Percentiles rank a stretch among this genome's conserved stretches.
Evolutionary conservation across 305 asterid species (phyloP).

Genomic region (Rubia occidens): DNA sequence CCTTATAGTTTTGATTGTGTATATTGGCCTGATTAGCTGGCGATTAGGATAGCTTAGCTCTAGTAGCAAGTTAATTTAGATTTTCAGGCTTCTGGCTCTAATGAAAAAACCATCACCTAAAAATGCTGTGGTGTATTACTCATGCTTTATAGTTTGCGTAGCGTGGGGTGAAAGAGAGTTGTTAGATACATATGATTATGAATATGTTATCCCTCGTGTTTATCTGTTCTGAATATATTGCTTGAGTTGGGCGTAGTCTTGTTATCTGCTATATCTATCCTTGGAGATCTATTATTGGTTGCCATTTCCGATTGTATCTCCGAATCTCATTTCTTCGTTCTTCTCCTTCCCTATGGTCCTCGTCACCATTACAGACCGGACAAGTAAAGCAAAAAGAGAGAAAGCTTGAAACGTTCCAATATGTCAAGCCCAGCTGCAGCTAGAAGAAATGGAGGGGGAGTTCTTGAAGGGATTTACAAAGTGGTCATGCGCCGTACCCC

Average conservation of each 20-base stretch:
- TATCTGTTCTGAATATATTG: not conserved
- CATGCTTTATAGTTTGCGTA: not conserved
- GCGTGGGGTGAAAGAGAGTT: not conserved
- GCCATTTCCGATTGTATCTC: not conserved
- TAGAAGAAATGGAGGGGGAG: slow-evolving; percentile 57
- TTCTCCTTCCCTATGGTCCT: not conserved
- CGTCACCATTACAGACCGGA: not conserved
- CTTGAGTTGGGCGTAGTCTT: not conserved
- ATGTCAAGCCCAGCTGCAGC: slow-evolving; percentile 48
- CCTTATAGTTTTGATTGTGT: not conserved
- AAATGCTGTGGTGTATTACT: not conserved
- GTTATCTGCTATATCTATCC: not conserved
- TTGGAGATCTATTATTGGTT: not conserved
- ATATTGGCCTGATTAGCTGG: not conserved
- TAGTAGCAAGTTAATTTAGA: not conserved
- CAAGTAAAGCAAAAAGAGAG: not conserved
- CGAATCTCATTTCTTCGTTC: not conserved
- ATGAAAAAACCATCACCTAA: not conserved
- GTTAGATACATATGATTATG: not conserved
- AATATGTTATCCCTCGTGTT: not conserved
- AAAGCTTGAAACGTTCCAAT: slow-evolving; percentile 21
- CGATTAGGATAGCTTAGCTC: not conserved
- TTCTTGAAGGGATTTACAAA: slow-evolving; percentile 69
- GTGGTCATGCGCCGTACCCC: slow-evolving; percentile 80
- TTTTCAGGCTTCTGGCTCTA: not conserved